Base-by-base conservation (phyloP, 2,329 filamentous ascomycete genomes). In the Aureobasidium sp. region DNA sequence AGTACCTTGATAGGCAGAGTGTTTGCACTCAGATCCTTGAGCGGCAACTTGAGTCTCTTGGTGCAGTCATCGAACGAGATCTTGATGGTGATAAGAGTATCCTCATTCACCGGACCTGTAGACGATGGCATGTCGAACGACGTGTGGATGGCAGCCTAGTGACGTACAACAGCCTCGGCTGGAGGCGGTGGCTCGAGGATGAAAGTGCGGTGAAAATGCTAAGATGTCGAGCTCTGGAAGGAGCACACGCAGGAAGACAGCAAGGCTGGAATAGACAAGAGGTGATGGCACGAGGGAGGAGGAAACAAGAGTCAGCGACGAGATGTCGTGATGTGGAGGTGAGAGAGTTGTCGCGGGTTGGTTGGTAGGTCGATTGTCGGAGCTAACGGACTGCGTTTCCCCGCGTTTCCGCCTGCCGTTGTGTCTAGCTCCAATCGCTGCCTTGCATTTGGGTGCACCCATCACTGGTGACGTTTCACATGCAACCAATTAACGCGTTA, bases 11-110 rank as follows among this genome's bases (percentile, higher is more conserved):
- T 80, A 69, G 92, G 90, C 42, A 99, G 84, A 51, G 85, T 82
- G 66, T 79, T 80, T 55, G 88, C 85, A 66, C 85, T 85, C 62
- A 97, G 86, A 68, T 97, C 93, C 73, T 87, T 86, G 71, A 97
- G 83, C 62, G 91, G 88, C 67, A 97, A 83, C 83, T 96, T 97
- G 79, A 95, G 89, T 69, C 91, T 89, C 71, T 89, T 87, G 70
- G 87, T 88, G 70, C 78, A 79, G 64, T 90, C 90, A 71, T 91
- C 85, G 71, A 88, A 85, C 70, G 85, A 84, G 72, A 96, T 83
- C 80, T 97, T 97, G 78, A 97, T 80, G 67, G 88, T 91, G 76
- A 97, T 89, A 67, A 84, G 79, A 58, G 89, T 91, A 65, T 91
- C 88, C 62, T 85, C 83, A 58, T 78, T 80, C 62, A 84, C 79